These are phyloP conservation scores for Monosporascus sp. DNA, from an alignment of 2,329 filamentous ascomycete species.

Conservation along the genomic window DNA sequence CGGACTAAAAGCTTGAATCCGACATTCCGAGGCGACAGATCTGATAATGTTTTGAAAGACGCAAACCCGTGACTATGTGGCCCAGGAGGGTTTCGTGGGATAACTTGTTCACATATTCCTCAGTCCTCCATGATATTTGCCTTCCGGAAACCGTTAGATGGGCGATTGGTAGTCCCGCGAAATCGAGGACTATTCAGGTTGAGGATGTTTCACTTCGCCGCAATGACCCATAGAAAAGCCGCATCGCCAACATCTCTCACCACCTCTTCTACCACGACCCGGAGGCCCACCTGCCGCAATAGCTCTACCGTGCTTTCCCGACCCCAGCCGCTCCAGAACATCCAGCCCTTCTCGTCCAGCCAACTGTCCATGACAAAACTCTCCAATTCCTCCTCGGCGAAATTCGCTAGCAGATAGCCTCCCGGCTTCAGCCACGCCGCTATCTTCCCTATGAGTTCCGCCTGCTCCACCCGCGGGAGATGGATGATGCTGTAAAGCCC, in stretches of 20 bases:
- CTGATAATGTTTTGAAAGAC: no score
- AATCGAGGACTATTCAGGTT: no score
- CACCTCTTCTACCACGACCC: conserved; percentile 27
- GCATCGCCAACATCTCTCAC: conserved; percentile 26
- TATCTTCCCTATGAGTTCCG: conserved; percentile 37
- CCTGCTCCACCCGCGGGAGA: conserved; percentile 46
- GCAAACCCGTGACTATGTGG: no score
- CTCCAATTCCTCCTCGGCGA: conserved; percentile 27
- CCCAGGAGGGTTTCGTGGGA: no score
- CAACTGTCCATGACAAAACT: conserved; percentile 29
- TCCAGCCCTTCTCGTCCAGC: conserved; percentile 35
- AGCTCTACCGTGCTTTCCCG: conserved; percentile 25
- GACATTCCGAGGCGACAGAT: no score
- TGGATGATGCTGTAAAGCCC: conserved; percentile 31
- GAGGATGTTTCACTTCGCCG: conserved; percentile 1
- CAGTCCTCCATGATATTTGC: no score
- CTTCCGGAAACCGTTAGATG: no score
- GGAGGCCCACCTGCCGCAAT: conserved; percentile 27
- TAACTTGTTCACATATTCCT: no score
- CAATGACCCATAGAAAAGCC: conserved; percentile 36
- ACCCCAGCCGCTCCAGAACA: conserved; percentile 39
- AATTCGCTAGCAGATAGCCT: conserved; percentile 45
- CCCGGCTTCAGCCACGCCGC: conserved; percentile 45
- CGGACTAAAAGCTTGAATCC: no score
- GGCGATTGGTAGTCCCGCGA: no score